Evolutionary conservation across 2,329 filamentous ascomycete species (phyloP).

Genomic region (Ophiocordyceps camponoti-leonardi): DNA sequence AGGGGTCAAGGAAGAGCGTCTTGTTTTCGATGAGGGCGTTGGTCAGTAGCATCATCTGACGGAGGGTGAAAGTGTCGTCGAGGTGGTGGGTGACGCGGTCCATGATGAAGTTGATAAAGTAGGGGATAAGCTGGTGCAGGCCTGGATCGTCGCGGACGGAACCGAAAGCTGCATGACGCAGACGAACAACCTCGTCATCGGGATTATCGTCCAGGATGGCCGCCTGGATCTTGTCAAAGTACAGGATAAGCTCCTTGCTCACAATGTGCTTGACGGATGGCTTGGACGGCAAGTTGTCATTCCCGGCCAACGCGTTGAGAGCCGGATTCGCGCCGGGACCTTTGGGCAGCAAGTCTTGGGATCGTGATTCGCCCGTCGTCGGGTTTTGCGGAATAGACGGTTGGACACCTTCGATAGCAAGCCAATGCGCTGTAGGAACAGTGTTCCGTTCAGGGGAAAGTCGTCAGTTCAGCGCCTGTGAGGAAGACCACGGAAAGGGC

Average conservation of each 20-base stretch:
- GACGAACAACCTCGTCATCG: constrained; percentile 53
- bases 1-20: constrained; percentile 52
- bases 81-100: constrained; percentile 91
- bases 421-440: constrained; percentile 64
- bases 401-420: constrained; percentile 93
- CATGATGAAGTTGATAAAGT: constrained; percentile 89
- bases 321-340: constrained; percentile 76
- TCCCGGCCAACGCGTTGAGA: constrained; percentile 63
- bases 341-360: constrained; percentile 77
- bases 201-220: constrained; percentile 79
- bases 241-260: constrained; percentile 87
- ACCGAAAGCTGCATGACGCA: constrained; percentile 70
- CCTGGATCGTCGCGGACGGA: constrained; percentile 80
- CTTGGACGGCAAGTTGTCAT: constrained; percentile 70
- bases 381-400: constrained; percentile 95
- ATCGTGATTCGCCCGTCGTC: constrained; percentile 64
- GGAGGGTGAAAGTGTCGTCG: constrained; percentile 75
- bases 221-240: constrained; percentile 87
- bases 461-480: constrained; percentile 2
- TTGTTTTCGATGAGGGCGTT: constrained; percentile 72
- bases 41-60: constrained; percentile 83
- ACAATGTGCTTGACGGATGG: constrained; percentile 91
- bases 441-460: not conserved
- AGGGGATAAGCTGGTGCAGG: constrained; percentile 86
- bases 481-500: not conserved